A percentile compares a stretch with the other conserved stretches of the same genome.
These are phyloP conservation scores for Botrytis squamosa DNA, from an alignment of 2,329 filamentous ascomycete species.

Conservation along the genomic window DNA sequence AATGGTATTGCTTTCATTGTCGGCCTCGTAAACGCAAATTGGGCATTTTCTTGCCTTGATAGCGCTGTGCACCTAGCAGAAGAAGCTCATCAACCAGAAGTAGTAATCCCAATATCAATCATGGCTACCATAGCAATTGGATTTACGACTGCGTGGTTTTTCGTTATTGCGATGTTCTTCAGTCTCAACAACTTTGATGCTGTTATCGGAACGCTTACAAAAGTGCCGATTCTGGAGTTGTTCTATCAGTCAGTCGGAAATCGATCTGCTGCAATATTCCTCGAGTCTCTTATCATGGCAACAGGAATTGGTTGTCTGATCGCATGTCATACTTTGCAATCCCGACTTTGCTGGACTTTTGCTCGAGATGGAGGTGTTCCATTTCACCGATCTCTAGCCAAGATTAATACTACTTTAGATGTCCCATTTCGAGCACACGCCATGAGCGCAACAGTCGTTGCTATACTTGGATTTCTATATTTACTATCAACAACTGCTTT, in stretches of 20 bases:
- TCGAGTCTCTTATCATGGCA: conserved; percentile 18
- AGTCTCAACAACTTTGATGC: conserved; percentile 21
- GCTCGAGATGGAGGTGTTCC: conserved; percentile 22
- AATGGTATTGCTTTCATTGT: conserved; percentile 22
- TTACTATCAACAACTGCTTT: conserved; percentile 20
- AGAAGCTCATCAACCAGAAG: conserved; percentile 20
- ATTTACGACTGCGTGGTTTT: conserved; percentile 17
- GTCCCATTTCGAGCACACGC: conserved; percentile 22
- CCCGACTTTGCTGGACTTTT: conserved; percentile 21
- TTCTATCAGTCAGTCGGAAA: conserved; percentile 13
- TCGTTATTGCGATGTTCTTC: conserved; percentile 20
- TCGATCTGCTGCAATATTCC: conserved; percentile 2
- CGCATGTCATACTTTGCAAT: conserved; percentile 20
- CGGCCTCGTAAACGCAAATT: conserved; percentile 20
- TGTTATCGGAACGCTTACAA: conserved; percentile 7
- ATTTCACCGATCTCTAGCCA: conserved; percentile 7
- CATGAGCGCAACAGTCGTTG: conserved; percentile 13
- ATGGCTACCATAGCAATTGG: conserved; percentile 20
- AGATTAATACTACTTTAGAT: conserved; percentile 12
- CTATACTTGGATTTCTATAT: conserved; percentile 14
- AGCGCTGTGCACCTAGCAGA: conserved; percentile 20
- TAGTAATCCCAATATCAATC: conserved; percentile 18
- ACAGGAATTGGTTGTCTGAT: conserved; percentile 13
- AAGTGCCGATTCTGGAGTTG: conserved; percentile 16
- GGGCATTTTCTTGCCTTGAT: conserved; percentile 22